Evolutionary conservation across 306 rosid genomes (phyloP).

Genomic region (Lagenaria siceraria): DNA sequence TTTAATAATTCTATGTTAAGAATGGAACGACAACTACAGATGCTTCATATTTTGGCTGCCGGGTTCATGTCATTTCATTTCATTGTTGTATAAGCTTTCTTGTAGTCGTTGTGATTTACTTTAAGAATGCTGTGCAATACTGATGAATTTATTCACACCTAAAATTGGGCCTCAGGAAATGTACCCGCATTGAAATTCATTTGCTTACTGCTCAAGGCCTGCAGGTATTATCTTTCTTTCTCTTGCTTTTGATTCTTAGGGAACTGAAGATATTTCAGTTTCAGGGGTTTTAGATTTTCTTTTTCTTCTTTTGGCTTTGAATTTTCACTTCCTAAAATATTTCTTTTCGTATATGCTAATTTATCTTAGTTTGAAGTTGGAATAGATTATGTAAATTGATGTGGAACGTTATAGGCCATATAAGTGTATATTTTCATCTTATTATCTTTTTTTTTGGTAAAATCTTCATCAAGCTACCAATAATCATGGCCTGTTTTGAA

Average conservation of each 20-base stretch:
- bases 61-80: background rate
- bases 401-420: background rate
- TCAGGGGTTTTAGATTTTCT: background rate
- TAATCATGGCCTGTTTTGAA: background rate
- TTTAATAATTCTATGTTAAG: background rate
- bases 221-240: conserved; percentile 38
- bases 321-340: background rate
- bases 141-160: background rate
- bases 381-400: background rate
- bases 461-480: background rate
- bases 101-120: background rate
- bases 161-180: conserved; percentile 46
- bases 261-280: background rate
- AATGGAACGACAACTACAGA: background rate
- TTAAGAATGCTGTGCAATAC: background rate
- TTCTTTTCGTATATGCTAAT: background rate
- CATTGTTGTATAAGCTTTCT: background rate
- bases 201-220: conserved; percentile 81
- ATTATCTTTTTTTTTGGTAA: background rate
- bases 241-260: background rate
- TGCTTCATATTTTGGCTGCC: background rate
- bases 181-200: conserved; percentile 93
- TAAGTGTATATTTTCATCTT: background rate
- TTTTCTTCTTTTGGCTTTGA: background rate
- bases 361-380: conserved; percentile 2